Conservation (phyloP, 2,329 filamentous ascomycete genomes). For the Calonectria naviculata region DNA sequence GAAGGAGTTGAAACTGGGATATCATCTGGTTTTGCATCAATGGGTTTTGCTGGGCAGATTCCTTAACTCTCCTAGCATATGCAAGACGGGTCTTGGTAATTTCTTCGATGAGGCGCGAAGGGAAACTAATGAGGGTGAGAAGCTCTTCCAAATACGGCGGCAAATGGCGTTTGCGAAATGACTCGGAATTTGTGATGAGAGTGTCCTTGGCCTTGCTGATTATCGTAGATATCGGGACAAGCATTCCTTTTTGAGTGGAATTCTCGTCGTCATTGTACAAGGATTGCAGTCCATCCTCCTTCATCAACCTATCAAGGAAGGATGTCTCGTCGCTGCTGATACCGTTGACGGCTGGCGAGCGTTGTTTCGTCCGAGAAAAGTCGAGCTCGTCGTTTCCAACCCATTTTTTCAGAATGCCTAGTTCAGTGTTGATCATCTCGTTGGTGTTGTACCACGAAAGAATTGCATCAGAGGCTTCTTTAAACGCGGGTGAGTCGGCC, state of each 20-base stretch:
- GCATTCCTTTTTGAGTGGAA: constrained; percentile 74
- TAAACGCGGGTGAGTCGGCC: constrained; percentile 80
- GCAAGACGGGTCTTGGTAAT: constrained; percentile 92
- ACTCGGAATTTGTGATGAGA: constrained; percentile 84
- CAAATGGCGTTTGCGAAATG: constrained; percentile 88
- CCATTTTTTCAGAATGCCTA: constrained; percentile 93
- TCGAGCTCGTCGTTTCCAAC: constrained; percentile 96
- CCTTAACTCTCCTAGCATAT: constrained; percentile 95
- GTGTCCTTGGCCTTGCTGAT: constrained; percentile 95
- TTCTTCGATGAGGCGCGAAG: constrained; percentile 93
- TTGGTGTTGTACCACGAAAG: constrained; percentile 98
- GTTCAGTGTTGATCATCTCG: constrained; percentile 93
- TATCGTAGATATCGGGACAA: constrained; percentile 83
- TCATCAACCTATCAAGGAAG: constrained; percentile 93
- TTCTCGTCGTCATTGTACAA: constrained; percentile 78
- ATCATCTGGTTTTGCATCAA: constrained; percentile 99
- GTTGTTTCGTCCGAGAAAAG: constrained; percentile 80
- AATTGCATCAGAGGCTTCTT: constrained; percentile 87
- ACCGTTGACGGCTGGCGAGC: constrained; percentile 73
- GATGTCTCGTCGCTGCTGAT: constrained; percentile 87
- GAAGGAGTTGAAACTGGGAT: constrained; percentile 90
- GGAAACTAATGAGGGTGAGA: constrained; percentile 96
- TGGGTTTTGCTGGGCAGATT: constrained; percentile 89
- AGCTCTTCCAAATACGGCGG: constrained; percentile 98
- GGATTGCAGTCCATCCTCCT: constrained; percentile 94